These are phyloP conservation scores for Colletotrichum spaethianum DNA, from an alignment of 2,329 filamentous ascomycete genomes.

Conservation along the genomic window DNA sequence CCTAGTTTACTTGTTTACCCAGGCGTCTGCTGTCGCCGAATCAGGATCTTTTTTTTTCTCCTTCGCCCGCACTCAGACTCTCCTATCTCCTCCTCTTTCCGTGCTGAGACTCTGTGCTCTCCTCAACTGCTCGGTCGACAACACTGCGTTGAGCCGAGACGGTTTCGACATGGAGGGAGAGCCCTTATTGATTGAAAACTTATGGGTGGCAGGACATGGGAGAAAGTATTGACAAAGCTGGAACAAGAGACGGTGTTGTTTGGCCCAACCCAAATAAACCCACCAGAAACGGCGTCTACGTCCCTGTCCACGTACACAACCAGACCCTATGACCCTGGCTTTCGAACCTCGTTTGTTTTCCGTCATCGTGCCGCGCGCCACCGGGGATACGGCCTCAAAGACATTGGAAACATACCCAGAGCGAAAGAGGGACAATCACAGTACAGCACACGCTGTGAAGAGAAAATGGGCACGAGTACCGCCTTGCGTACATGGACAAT, in stretches of 20 bases:
- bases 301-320: background rate
- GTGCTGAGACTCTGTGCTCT: background rate
- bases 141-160: background rate
- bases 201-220: background rate
- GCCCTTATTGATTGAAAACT: background rate
- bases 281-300: background rate
- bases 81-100: background rate
- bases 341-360: slow-evolving; percentile 8
- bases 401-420: background rate
- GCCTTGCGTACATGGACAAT: background rate
- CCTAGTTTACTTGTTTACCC: background rate
- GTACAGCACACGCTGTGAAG: background rate
- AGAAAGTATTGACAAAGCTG: background rate
- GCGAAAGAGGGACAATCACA: too few species aligned
- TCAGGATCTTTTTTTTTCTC: background rate
- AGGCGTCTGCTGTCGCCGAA: background rate
- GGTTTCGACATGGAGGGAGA: background rate
- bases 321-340: slow-evolving; percentile 5
- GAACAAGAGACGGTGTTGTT: background rate
- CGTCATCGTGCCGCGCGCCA: background rate
- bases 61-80: background rate
- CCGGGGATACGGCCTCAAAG: background rate
- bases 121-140: background rate
- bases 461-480: background rate
- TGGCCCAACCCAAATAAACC: background rate